Evolutionary conservation across 2,329 filamentous ascomycete genomes (phyloP).

Genomic region (Cladosporium sp.): DNA sequence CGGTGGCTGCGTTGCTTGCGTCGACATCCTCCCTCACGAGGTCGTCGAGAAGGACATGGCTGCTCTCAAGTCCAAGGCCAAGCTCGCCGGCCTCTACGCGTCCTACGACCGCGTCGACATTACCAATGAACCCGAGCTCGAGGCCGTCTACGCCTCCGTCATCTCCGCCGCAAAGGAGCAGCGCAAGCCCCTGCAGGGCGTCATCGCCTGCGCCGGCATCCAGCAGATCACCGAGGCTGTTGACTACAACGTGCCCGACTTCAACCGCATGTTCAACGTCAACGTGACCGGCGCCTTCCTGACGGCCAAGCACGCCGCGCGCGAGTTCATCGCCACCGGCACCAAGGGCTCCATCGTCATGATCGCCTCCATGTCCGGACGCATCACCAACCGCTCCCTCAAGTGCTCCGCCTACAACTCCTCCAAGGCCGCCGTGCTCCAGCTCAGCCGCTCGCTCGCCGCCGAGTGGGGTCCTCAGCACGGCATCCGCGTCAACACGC

Average conservation of each 20-base stretch:
- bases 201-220: conserved; percentile 25
- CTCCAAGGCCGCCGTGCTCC: conserved; percentile 50
- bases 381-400: conserved; percentile 37
- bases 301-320: conserved; percentile 28
- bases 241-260: conserved; percentile 29
- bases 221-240: conserved; percentile 25
- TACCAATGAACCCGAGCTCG: conserved; percentile 52
- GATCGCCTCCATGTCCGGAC: conserved; percentile 34
- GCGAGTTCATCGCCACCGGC: conserved; percentile 26
- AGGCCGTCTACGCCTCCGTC: conserved; percentile 51
- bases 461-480: conserved; percentile 44
- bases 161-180: conserved; percentile 60
- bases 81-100: conserved; percentile 56
- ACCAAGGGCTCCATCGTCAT: conserved; percentile 33
- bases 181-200: conserved; percentile 56
- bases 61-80: conserved; percentile 50
- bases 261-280: conserved; percentile 32
- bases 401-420: conserved; percentile 47
- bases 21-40: conserved; percentile 39
- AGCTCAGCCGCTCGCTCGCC: conserved; percentile 47
- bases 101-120: conserved; percentile 73
- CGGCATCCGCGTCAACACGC: conserved; percentile 29
- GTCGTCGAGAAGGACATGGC: conserved; percentile 5
- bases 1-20: conserved; percentile 43
- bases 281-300: conserved; percentile 35